A percentile compares a stretch with the other conserved stretches of the same genome.
Conservation (phyloP, 108 stramenopile genomes). For the Asterionellopsis glacialis region DNA sequence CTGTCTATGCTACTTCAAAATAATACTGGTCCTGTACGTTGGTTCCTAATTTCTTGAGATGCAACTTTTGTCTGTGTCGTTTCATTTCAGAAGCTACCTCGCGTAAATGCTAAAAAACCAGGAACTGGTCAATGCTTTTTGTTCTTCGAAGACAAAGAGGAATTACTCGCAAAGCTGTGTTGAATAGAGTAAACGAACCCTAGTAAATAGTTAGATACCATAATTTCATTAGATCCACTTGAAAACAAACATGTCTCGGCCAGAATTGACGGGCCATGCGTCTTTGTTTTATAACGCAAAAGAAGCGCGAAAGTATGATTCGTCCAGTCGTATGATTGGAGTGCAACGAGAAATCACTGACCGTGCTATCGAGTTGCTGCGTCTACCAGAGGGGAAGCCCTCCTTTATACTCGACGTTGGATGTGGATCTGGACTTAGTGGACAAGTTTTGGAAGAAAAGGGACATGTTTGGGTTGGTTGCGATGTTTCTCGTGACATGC, state of each 20-base stretch:
- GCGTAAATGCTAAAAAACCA: no score
- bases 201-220: no score
- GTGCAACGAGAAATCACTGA: slow-evolving; percentile 95
- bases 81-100: no score
- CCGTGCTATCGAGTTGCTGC: slow-evolving; percentile 94
- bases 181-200: no score
- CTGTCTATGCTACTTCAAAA: no score
- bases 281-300: slow-evolving; percentile 89
- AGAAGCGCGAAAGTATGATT: slow-evolving; percentile 95
- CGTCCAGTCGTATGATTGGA: slow-evolving; percentile 90
- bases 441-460: slow-evolving; percentile 89
- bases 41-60: no score
- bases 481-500: slow-evolving; percentile 96
- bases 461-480: slow-evolving; percentile 97
- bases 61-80: no score
- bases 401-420: slow-evolving; percentile 92
- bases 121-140: no score
- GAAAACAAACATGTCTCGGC: slow-evolving; percentile 69
- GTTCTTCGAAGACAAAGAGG: no score
- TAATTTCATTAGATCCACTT: no score
- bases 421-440: slow-evolving; percentile 95
- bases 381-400: slow-evolving; percentile 45
- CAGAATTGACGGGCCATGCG: slow-evolving; percentile 87
- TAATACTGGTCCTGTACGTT: no score
- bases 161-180: no score